Evolutionary conservation across 345 rosid species (phyloP), one percentile per base, ranked within the genome.

Genomic region (Luvunga scandens): DNA sequence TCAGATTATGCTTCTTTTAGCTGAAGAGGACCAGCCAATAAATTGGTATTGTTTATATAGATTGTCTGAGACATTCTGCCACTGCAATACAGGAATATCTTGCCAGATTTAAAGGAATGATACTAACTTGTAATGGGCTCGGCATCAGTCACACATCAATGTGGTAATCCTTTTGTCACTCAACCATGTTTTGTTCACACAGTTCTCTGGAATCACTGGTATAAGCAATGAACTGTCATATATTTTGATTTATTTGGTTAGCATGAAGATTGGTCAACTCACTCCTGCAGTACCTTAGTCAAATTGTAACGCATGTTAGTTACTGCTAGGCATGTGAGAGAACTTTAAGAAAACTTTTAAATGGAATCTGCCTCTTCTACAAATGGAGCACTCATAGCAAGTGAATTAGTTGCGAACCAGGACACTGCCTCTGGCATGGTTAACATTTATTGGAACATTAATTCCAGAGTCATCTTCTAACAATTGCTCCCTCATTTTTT

Each of bases 51-150:
- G 42, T 30, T 34, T 30, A 25, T 30, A 25, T 16, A 27, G 38
- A 75, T 71, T 45, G 38, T 80, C 64, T 62, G 75, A 21, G 81
- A 48, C 25, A 55, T 61, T 77, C 25, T 72, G 66, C 68, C 53
- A 48, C 55, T 48, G 63, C 68, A 50, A 73, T 73, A 33, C 89
- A 93, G 98, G 98, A 93, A 82, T 93, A 91, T 80, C 96, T 93
- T 63, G 88, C 91, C 71, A 88, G 98, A 85, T 93, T 90, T 84
- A 93, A 93, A 83, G 98, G 98, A 83, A 90, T 93, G 94, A 93
- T 90, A 69, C 91, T 93, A 76, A 93, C 98, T 39, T 93, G 96
- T 88, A 91, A 93, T 61, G 98, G 96, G 36, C 98, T 93, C n/a
- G 96, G 96, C 65, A 93, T 93, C 53, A 83, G 86, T 78, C 91